phyloP scores from a whole-genome alignment of 2,329 filamentous ascomycete genomes.

The Incumbomyces delicatus region DNA sequence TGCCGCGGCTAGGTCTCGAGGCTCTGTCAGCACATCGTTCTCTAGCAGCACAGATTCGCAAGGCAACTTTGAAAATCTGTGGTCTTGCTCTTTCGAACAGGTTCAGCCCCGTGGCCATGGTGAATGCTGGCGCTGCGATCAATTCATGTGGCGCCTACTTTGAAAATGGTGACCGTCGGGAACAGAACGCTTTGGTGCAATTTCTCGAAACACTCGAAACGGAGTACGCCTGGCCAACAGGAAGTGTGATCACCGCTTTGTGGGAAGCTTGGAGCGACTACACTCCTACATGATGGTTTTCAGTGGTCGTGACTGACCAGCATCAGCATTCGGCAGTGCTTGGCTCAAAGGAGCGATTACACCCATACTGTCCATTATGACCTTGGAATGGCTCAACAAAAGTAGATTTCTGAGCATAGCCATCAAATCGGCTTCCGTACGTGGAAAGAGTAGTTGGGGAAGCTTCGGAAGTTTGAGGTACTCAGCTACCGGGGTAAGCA shows the following conservation, averaged over 20 bases:
- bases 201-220: slow-evolving; percentile 36
- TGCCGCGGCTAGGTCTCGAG: slow-evolving; percentile 39
- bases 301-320: no score
- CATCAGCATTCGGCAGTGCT: no score
- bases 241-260: slow-evolving; percentile 37
- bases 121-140: slow-evolving; percentile 29
- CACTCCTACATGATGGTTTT: neutral
- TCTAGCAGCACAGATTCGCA: slow-evolving; percentile 22
- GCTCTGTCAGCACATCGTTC: slow-evolving; percentile 10
- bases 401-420: no score
- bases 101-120: slow-evolving; percentile 46
- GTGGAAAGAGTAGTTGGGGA: no score
- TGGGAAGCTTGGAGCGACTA: slow-evolving; percentile 35
- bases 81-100: slow-evolving; percentile 50
- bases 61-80: slow-evolving; percentile 43
- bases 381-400: no score
- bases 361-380: no score
- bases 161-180: slow-evolving; percentile 16
- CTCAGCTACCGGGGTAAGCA: no score
- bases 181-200: slow-evolving; percentile 24
- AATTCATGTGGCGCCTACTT: slow-evolving; percentile 27
- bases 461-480: no score
- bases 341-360: no score
- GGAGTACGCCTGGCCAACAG: slow-evolving; percentile 44
- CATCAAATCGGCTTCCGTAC: no score